Percentiles rank a stretch among this genome's conserved stretches.
Conservation (phyloP, 2,329 filamentous ascomycete species). For the Fusarium begoniae region DNA sequence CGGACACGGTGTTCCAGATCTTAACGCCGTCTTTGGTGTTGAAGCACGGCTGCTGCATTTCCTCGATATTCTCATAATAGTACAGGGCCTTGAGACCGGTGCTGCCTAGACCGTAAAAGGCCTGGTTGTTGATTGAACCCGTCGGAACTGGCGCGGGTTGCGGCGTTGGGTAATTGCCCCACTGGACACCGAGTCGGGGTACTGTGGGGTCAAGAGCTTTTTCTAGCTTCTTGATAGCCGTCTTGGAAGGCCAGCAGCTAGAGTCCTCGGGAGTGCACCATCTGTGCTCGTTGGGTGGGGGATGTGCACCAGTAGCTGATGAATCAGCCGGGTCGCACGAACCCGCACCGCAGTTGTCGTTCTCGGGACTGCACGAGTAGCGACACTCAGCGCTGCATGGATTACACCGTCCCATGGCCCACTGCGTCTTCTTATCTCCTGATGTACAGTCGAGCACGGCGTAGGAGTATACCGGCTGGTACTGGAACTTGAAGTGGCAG, state of each 20-base stretch:
- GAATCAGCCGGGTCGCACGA: neutral
- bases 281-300: accelerated
- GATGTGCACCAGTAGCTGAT: neutral
- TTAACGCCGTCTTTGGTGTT: neutral
- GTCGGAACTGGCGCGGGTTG: neutral
- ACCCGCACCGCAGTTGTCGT: neutral
- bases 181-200: neutral
- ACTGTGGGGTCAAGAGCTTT: neutral
- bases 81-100: neutral
- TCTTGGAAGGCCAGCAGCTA: neutral
- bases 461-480: neutral
- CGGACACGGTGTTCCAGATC: neutral
- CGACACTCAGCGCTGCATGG: neutral
- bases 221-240: neutral
- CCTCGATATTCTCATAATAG: neutral
- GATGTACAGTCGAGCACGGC: neutral
- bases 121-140: neutral
- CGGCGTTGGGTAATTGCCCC: neutral
- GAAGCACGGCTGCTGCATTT: neutral
- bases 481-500: neutral
- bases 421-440: neutral
- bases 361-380: neutral
- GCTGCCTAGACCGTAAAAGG: neutral
- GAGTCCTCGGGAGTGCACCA: neutral
- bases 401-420: neutral